Evolutionary conservation across 75 land plant species (phyloP).

Genomic region (Pinus tabuliformis): DNA sequence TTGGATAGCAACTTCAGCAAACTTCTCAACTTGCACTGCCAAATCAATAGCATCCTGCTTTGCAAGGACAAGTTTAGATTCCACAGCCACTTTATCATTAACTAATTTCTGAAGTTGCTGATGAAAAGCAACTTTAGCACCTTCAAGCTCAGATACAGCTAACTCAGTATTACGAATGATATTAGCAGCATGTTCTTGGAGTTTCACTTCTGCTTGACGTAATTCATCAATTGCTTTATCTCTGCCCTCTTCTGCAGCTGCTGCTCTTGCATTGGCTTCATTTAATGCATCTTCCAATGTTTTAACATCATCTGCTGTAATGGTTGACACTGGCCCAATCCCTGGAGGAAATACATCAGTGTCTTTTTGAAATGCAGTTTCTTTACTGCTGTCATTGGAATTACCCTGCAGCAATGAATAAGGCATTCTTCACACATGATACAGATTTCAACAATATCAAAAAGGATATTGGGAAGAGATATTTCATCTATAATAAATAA

Average conservation of each 20-base stretch:
- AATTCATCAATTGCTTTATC: constrained; percentile 42
- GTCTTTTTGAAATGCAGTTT: not conserved
- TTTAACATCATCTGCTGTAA: constrained; percentile 9
- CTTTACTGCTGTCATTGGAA: constrained; percentile 8
- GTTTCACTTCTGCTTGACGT: constrained; percentile 44
- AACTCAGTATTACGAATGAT: constrained; percentile 42
- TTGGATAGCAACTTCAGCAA: constrained; percentile 53
- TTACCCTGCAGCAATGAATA: not conserved
- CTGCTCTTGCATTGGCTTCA: constrained; percentile 41
- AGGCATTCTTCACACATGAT: not conserved
- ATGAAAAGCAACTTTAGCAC: constrained; percentile 33
- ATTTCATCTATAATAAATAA: not conserved
- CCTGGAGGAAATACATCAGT: not conserved
- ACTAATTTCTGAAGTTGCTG: constrained; percentile 34
- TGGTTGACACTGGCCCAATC: not conserved
- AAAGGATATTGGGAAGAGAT: not conserved
- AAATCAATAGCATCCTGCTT: constrained; percentile 66
- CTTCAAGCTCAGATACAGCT: constrained; percentile 42
- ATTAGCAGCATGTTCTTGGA: constrained; percentile 34
- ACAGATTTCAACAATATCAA: not conserved
- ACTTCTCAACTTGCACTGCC: constrained; percentile 67
- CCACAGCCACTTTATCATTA: constrained; percentile 40
- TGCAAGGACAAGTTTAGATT: constrained; percentile 53
- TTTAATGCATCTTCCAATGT: constrained; percentile 24
- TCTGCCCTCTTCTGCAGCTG: constrained; percentile 40